Conservation (phyloP, 495 filamentous ascomycete species). For the Hapsidospora chrysogenum region DNA sequence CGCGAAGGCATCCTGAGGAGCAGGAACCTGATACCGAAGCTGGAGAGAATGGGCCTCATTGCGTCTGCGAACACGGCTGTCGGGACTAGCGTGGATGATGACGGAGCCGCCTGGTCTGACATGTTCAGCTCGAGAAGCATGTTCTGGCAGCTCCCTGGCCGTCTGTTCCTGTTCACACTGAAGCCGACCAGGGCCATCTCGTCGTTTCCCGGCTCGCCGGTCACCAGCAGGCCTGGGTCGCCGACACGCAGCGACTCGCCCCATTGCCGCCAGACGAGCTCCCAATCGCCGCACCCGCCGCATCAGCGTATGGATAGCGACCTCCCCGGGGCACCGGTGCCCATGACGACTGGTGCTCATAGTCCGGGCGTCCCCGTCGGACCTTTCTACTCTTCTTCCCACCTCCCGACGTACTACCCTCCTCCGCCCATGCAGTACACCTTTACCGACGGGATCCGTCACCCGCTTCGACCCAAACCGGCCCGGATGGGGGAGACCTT, state of each 20-base stretch:
- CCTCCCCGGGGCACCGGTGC: constrained; percentile 10
- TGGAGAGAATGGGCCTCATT: constrained; percentile 85
- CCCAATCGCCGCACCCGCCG: neutral
- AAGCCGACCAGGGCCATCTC: constrained; percentile 36
- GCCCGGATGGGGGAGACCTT: constrained; percentile 76
- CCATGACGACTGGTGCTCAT: constrained; percentile 14
- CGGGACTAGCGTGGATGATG: constrained; percentile 45
- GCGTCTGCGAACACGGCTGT: constrained; percentile 59
- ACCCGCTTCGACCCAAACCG: constrained; percentile 80
- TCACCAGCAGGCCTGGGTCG: constrained; percentile 36
- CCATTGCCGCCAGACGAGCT: neutral
- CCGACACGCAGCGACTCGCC: constrained; percentile 33
- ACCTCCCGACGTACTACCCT: constrained; percentile 82
- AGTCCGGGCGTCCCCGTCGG: constrained; percentile 27
- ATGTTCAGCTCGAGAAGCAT: constrained; percentile 69
- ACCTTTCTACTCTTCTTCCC: constrained; percentile 59
- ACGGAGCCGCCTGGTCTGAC: constrained; percentile 48
- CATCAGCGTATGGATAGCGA: constrained; percentile 4
- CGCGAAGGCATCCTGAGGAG: constrained; percentile 75
- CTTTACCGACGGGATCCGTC: constrained; percentile 61
- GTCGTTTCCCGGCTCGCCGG: constrained; percentile 40
- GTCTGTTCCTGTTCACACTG: constrained; percentile 75
- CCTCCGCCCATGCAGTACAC: constrained; percentile 68
- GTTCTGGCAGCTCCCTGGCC: constrained; percentile 87
- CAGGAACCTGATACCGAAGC: constrained; percentile 66